phyloP scores from a whole-genome alignment of 305 asterid species.

The Plantago coronopus region DNA sequence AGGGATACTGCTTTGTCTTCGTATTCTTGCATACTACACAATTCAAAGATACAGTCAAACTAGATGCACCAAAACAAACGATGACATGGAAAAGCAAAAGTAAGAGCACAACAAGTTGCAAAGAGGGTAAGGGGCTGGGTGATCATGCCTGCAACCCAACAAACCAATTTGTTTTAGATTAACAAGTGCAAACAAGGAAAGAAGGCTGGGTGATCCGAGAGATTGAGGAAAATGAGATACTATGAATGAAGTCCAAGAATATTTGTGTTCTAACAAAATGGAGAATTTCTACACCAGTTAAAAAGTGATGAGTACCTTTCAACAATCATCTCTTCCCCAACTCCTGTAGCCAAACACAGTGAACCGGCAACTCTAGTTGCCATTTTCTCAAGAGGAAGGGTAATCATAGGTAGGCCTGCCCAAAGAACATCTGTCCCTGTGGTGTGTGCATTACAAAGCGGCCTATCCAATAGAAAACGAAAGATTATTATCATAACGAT shows the following conservation, averaged over 20 bases:
- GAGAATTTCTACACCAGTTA: background rate
- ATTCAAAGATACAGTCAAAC: slow-evolving; percentile 18
- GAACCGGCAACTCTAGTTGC: slow-evolving; percentile 99
- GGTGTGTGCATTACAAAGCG: slow-evolving; percentile 97
- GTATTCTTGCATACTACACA: slow-evolving; percentile 79
- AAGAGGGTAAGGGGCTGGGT: no score
- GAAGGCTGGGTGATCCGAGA: background rate
- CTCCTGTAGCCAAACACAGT: slow-evolving; percentile 93
- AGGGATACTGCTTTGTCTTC: slow-evolving; percentile 88
- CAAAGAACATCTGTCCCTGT: slow-evolving; percentile 99
- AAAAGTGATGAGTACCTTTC: slow-evolving; percentile 38
- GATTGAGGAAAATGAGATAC: background rate
- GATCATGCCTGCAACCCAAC: no score
- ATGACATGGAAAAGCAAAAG: background rate
- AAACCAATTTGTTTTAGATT: no score
- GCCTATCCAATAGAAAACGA: slow-evolving; percentile 44
- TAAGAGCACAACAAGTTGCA: background rate
- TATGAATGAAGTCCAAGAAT: background rate
- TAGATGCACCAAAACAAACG: slow-evolving; percentile 9
- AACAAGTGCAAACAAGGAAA: background rate
- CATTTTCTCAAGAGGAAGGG: slow-evolving; percentile 98
- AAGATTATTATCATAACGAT: background rate
- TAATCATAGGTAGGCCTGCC: slow-evolving; percentile 97
- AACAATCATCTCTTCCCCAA: slow-evolving; percentile 96
- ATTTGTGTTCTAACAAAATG: background rate